phyloP scores from a whole-genome alignment of 768 basidiomycete species.

The Leccinum incarnatum region DNA sequence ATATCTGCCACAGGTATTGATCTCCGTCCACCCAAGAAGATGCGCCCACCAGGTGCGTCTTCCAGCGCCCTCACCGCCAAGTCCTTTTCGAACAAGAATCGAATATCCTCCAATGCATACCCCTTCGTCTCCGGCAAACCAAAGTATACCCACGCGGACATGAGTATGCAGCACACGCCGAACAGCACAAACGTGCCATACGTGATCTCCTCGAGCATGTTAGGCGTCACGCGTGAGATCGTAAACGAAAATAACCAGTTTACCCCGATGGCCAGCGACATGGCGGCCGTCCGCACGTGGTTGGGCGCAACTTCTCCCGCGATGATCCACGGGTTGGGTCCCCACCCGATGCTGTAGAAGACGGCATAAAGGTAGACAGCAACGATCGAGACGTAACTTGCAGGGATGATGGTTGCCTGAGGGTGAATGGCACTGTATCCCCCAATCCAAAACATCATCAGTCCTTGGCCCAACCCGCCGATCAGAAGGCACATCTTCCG shows the following conservation, averaged over 20 bases:
- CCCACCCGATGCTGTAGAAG: slow-evolving; percentile 36
- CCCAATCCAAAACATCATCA: slow-evolving; percentile 38
- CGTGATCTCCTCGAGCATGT: slow-evolving; percentile 33
- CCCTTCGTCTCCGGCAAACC: slow-evolving; percentile 43
- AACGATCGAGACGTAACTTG: slow-evolving; percentile 39
- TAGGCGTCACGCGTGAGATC: slow-evolving; percentile 38
- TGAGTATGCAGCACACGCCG: slow-evolving; percentile 31
- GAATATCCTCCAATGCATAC: slow-evolving; percentile 39
- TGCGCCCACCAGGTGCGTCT: slow-evolving; percentile 34
- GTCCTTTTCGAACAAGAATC: slow-evolving; percentile 36
- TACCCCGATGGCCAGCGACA: slow-evolving; percentile 32
- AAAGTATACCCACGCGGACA: slow-evolving; percentile 36
- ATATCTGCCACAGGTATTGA: slow-evolving; percentile 25
- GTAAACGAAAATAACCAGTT: slow-evolving; percentile 39
- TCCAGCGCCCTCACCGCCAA: slow-evolving; percentile 32
- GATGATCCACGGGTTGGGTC: slow-evolving; percentile 31
- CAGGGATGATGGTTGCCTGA: slow-evolving; percentile 25
- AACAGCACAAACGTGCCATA: slow-evolving; percentile 36
- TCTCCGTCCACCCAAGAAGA: slow-evolving; percentile 28
- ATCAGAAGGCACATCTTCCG: slow-evolving; percentile 50
- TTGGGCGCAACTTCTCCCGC: slow-evolving; percentile 39
- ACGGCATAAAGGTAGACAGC: slow-evolving; percentile 39
- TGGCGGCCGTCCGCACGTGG: slow-evolving; percentile 36
- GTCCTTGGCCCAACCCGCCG: slow-evolving; percentile 48
- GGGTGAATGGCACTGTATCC: slow-evolving; percentile 35